A percentile compares a stretch with the other conserved stretches of the same genome.
These are phyloP conservation scores for Durotheca rogersii DNA, from an alignment of 495 filamentous ascomycete genomes.

Conservation along the genomic window DNA sequence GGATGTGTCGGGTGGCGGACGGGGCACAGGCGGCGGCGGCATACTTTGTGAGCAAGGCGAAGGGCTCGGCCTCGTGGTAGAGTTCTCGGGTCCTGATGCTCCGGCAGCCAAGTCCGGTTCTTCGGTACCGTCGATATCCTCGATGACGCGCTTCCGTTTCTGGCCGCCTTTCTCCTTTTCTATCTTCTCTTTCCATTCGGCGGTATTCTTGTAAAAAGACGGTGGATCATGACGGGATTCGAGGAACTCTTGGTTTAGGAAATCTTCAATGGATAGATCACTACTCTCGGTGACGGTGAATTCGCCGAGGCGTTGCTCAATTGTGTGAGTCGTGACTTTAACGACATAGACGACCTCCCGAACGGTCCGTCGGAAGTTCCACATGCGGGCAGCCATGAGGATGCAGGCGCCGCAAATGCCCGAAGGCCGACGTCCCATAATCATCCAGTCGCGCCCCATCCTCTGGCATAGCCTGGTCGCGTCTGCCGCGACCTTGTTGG, in stretches of 20 bases:
- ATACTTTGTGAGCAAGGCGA: slow-evolving; percentile 16
- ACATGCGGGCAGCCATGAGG: slow-evolving; percentile 92
- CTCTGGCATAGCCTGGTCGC: slow-evolving; percentile 81
- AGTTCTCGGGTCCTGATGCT: slow-evolving; percentile 16
- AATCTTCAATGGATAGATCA: slow-evolving; percentile 81
- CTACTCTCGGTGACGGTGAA: slow-evolving; percentile 81
- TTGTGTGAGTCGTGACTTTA: slow-evolving; percentile 88
- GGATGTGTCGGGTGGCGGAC: slow-evolving; percentile 29
- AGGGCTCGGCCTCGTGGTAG: slow-evolving; percentile 9
- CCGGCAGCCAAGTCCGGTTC: slow-evolving; percentile 4
- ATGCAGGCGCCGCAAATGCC: slow-evolving; percentile 93
- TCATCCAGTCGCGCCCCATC: slow-evolving; percentile 97
- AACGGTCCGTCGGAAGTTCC: slow-evolving; percentile 90
- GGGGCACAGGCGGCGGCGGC: slow-evolving; percentile 28
- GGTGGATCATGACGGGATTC: slow-evolving; percentile 71
- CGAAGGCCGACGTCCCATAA: slow-evolving; percentile 84
- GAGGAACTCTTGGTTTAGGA: slow-evolving; percentile 63
- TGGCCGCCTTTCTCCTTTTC: slow-evolving; percentile 42
- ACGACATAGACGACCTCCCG: slow-evolving; percentile 94
- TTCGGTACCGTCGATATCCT: slow-evolving; percentile 39
- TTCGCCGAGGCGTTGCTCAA: slow-evolving; percentile 84
- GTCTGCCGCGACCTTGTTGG: slow-evolving; percentile 78
- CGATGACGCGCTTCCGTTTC: slow-evolving; percentile 46
- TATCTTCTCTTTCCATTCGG: slow-evolving; percentile 53
- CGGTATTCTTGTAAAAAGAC: slow-evolving; percentile 66